A percentile compares a stretch with the other conserved stretches of the same genome.
Conservation (phyloP, 2,329 filamentous ascomycete genomes). For the Hysterium pulicare region DNA sequence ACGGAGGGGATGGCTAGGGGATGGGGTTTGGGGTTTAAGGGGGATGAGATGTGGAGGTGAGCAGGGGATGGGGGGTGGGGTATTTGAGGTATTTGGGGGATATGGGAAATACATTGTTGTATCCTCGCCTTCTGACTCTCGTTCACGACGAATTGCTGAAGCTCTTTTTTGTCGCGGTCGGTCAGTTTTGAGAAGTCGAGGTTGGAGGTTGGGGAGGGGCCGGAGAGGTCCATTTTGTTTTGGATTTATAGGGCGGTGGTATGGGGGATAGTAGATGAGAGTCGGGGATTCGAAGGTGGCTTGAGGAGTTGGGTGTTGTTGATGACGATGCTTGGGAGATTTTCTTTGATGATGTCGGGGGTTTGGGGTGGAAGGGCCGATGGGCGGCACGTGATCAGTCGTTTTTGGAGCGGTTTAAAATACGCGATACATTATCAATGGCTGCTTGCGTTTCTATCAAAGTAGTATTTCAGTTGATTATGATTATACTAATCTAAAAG, state of each 20-base stretch:
- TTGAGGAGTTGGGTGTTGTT: neutral
- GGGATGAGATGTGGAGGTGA: constrained; percentile 1
- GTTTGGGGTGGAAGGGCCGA: neutral
- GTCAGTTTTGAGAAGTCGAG: constrained; percentile 72
- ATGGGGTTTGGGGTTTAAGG: constrained; percentile 9
- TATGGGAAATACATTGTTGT: constrained; percentile 39
- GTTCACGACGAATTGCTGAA: constrained; percentile 79
- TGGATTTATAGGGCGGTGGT: constrained; percentile 7
- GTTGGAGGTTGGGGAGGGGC: constrained; percentile 43
- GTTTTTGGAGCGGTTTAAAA: no score
- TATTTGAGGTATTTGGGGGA: neutral
- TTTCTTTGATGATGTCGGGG: neutral
- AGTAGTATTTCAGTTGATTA: no score
- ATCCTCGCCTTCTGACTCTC: constrained; percentile 83
- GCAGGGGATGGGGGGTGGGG: neutral
- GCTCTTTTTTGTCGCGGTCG: constrained; percentile 78
- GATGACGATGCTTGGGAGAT: neutral
- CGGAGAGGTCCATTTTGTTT: constrained; percentile 22
- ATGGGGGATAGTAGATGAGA: neutral
- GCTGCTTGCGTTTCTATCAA: no score
- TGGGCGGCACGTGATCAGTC: no score
- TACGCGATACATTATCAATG: no score
- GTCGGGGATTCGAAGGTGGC: no score
- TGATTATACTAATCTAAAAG: no score
- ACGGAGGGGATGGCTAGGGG: neutral